Base-by-base conservation (phyloP, 1,284 basidiomycete genomes). In the Cryptococcus hybrid region DNA sequence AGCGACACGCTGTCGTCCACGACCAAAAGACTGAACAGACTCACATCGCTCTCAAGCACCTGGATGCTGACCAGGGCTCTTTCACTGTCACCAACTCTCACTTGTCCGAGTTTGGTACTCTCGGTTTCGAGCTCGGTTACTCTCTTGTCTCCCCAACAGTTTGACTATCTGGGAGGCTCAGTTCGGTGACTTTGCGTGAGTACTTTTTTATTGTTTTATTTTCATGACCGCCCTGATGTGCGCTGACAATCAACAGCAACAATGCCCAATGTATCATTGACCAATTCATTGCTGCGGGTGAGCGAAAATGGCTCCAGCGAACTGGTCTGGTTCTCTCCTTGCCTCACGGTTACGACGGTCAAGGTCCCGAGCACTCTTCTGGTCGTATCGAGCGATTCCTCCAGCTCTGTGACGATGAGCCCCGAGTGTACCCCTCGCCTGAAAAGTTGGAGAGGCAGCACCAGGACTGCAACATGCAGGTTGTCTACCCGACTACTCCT, bases 401-500 rank as follows among this genome's bases (percentile, higher is more conserved):
- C 68, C 94, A 98, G 80, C 85, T 99, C 43, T 96, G 93, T 72
- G 96, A 97, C 78, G 96, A 99, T 73, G 93, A 99, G 76, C 95
- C 95, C 8, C 85, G 94, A 77, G 76, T 88, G 65, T 98, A 87
- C 86, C 96, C 96, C 3, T 86, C 86, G 0, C 84, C 84, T 1
- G 87, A 96, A 78, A 94, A 95, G 83, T 81, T 94, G 64, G 90
- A 94, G 75, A 83, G 96, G 56, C 92, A 96, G 75, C 93, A 97
- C 76, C 96, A 99, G 81, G 96, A 99, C 78, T 95, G 92, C 79
- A 99, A 99, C 78, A 94, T 99, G 92, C 95, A 98, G 80, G 88
- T 98, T 64, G 91, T 96, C 43, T 98, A 98, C 81, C 89, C 91
- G n/a, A 94, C 94, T 38, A 94, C 91, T n/a, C n/a, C 91, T 8